Evolutionary conservation across 2,329 filamentous ascomycete genomes (phyloP).

Genomic region (Cytospora chrysosperma): DNA sequence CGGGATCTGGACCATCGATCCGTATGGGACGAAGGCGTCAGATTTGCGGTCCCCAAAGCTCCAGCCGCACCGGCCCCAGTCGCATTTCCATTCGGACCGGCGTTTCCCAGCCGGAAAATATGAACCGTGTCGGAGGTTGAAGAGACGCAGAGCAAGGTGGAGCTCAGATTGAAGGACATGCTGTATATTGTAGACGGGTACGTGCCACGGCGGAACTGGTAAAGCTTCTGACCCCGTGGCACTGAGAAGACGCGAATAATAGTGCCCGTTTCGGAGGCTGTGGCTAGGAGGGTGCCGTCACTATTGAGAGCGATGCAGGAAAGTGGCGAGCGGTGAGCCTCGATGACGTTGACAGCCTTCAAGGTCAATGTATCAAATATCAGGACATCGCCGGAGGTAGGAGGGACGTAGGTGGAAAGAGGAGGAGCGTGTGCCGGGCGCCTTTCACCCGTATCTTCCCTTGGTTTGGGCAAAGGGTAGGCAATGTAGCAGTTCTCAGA

Average conservation of each 20-base stretch:
- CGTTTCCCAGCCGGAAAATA: slow-evolving; percentile 74
- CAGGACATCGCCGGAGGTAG: slow-evolving; percentile 87
- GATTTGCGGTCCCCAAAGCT: slow-evolving; percentile 27
- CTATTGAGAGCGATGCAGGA: slow-evolving; percentile 90
- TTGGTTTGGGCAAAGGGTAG: slow-evolving; percentile 79
- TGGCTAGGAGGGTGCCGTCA: slow-evolving; percentile 88
- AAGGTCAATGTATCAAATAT: slow-evolving; percentile 88
- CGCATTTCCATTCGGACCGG: slow-evolving; percentile 45
- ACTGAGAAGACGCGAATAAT: slow-evolving; percentile 96
- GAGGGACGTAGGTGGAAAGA: slow-evolving; percentile 71
- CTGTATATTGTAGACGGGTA: slow-evolving; percentile 96
- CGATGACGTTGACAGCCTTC: slow-evolving; percentile 92
- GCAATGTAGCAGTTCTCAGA: slow-evolving; percentile 96
- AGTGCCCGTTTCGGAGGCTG: slow-evolving; percentile 94
- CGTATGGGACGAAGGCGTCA: slow-evolving; percentile 41
- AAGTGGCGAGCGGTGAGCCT: slow-evolving; percentile 88
- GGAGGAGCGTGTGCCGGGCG: slow-evolving; percentile 83
- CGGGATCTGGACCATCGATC: slow-evolving; percentile 55
- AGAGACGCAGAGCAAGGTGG: slow-evolving; percentile 89
- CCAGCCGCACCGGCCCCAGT: slow-evolving; percentile 30
- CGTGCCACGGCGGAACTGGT: slow-evolving; percentile 92
- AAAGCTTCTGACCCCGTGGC: slow-evolving; percentile 86
- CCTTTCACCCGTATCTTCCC: slow-evolving; percentile 57
- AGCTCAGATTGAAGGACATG: slow-evolving; percentile 97
- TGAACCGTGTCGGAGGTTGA: slow-evolving; percentile 96